Base-by-base conservation (phyloP, 2,329 filamentous ascomycete species). In the Seiridium unicorne region DNA sequence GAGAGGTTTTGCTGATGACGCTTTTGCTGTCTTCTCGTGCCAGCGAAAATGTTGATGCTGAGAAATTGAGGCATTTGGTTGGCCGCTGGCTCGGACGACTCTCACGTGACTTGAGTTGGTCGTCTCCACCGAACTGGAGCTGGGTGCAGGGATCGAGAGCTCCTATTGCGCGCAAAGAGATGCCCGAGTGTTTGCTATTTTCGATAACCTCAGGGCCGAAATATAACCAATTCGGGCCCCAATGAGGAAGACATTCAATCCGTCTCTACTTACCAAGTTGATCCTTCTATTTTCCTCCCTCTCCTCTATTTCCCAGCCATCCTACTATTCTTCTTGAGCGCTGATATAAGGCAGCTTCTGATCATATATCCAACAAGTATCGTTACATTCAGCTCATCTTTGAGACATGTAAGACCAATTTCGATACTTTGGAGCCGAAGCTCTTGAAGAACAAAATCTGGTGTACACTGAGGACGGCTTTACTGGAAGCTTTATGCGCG, bases 51-150 rank as follows among this genome's bases (percentile, higher is more conserved):
- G 75, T 71, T 70, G 73, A 72, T 72, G 68, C 69, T 73, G 72
- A 69, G 68, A 70, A 69, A 66, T 82, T 81, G 80, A 70, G 69
- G 62, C 66, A 67, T 66, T 76, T 81, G 77, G 82, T 82, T 83
- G 80, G 80, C 58, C 66, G 51, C 60, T 34, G 65, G 63, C 53
- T 58, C 46, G 60, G 66, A 61, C 54, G 66, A n/a, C 1, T 10
- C 48, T 73, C 70, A 73, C 71, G 68, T 73, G 70, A 70, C 61
- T 26, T 3, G 1, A 47, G 13, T 44, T 11, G 18, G 13, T 34
- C 5, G 40, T 47, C 38, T 61, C 61, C 48, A 61, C 40, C 62
- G 61, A 47, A 38, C 38, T 53, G 4, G 49, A 53, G 49, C 49
- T 53, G 5, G 47, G 13, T 54, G 51, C 18, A 26, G 18, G 18